phyloP scores from a whole-genome alignment of 1,284 basidiomycete species.

The Jaminaea rosea region DNA sequence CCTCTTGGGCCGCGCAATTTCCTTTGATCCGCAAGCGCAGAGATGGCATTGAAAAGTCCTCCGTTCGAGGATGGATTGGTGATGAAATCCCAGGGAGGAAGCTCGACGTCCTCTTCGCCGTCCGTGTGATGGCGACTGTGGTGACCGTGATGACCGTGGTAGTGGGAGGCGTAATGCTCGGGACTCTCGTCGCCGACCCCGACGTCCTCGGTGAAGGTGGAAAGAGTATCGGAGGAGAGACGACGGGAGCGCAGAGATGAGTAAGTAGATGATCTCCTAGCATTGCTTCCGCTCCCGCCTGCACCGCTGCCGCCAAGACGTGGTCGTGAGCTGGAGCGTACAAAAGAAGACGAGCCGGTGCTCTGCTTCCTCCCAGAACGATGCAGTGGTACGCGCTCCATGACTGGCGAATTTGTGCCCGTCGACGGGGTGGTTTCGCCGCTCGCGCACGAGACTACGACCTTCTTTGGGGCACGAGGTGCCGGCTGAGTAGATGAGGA shows the following conservation, averaged over 20 bases:
- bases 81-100: slow-evolving; percentile 32
- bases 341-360: neutral
- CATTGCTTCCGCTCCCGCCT: neutral
- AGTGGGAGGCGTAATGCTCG: neutral
- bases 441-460: neutral
- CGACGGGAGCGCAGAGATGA: too few relatives aligned
- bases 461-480: neutral
- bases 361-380: neutral
- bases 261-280: neutral
- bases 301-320: neutral
- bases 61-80: slow-evolving; percentile 43
- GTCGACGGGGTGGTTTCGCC: neutral
- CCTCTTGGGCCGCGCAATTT: neutral
- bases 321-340: neutral
- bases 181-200: neutral
- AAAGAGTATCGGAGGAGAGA: neutral
- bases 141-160: neutral
- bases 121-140: neutral
- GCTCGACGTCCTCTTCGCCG: slow-evolving; percentile 9
- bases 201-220: neutral
- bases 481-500: neutral
- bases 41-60: slow-evolving; percentile 44
- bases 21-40: slow-evolving; percentile 19
- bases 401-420: neutral
- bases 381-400: neutral